These are phyloP conservation scores for Phytophthora pinifolia DNA, from an alignment of 352 stramenopile genomes.

Conservation along the genomic window DNA sequence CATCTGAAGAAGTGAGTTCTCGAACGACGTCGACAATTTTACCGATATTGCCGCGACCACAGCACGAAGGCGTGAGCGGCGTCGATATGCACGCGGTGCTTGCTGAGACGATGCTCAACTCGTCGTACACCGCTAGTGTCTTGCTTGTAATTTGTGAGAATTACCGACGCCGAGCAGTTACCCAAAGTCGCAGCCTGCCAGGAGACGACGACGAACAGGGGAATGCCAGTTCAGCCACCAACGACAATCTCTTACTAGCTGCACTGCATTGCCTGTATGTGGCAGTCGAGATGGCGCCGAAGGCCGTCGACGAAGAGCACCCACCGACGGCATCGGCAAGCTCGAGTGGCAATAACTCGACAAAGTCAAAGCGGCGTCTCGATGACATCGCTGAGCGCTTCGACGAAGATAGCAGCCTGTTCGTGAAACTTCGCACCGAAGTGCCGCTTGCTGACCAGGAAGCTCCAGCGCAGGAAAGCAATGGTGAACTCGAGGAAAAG, in stretches of 20 bases:
- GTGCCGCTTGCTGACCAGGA: slow-evolving; percentile 14
- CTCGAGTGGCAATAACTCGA: neutral
- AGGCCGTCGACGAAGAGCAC: slow-evolving; percentile 4
- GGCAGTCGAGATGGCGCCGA: slow-evolving; percentile 33
- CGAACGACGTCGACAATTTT: slow-evolving; percentile 18
- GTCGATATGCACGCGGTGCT: slow-evolving; percentile 38
- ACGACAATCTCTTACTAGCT: slow-evolving; percentile 60
- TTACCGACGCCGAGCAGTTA: slow-evolving; percentile 18
- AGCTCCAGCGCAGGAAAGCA: neutral
- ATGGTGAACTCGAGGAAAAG: neutral
- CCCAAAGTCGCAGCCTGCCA: neutral
- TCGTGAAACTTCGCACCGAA: slow-evolving; percentile 45
- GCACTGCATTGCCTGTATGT: slow-evolving; percentile 57
- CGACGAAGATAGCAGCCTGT: slow-evolving; percentile 32
- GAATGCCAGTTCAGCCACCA: slow-evolving; percentile 14
- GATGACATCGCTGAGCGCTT: slow-evolving; percentile 37
- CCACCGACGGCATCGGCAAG: neutral
- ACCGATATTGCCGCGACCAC: slow-evolving; percentile 33
- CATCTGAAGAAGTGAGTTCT: slow-evolving; percentile 6
- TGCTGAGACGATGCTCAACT: slow-evolving; percentile 50
- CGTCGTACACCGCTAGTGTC: slow-evolving; percentile 42
- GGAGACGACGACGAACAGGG: slow-evolving; percentile 5
- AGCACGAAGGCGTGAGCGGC: slow-evolving; percentile 10
- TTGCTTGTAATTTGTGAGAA: slow-evolving; percentile 51
- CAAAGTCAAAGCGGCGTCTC: slow-evolving; percentile 12